Percentiles rank a stretch among this genome's conserved stretches.
Conservation (phyloP, 1,284 basidiomycete species). For the Earliella scabrosa region DNA sequence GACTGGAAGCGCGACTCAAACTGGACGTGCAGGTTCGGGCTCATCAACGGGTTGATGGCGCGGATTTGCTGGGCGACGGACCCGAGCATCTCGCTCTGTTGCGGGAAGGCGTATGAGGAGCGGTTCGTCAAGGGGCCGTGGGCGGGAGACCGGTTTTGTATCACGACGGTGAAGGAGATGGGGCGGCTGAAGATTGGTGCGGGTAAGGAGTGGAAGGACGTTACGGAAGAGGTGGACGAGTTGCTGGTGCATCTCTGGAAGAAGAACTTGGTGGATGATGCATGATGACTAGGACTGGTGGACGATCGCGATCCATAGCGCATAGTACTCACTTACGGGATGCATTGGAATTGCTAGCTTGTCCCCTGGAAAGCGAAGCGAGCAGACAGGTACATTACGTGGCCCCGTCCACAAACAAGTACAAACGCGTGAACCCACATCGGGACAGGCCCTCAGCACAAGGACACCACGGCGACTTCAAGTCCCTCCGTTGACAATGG, state of each 20-base stretch:
- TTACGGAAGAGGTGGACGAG: conserved; percentile 11
- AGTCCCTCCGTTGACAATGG: no score
- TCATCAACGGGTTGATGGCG: conserved; percentile 17
- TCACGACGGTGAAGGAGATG: conserved; percentile 24
- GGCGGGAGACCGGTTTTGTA: conserved; percentile 36
- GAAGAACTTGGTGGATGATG: no score
- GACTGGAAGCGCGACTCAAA: neutral
- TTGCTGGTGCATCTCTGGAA: neutral
- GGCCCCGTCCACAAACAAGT: no score
- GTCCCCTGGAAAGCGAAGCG: no score
- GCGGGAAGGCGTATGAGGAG: neutral
- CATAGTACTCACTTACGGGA: no score
- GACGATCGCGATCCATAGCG: no score
- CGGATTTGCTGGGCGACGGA: conserved; percentile 22
- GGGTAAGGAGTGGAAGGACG: conserved; percentile 20
- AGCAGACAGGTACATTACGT: no score
- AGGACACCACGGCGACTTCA: no score
- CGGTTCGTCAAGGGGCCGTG: conserved; percentile 16
- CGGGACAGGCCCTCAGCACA: no score
- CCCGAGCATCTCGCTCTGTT: neutral
- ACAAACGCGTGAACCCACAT: no score
- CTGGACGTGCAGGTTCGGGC: neutral
- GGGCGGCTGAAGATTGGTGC: neutral
- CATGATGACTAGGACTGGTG: no score
- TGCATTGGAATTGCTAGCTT: no score